Conservation (phyloP, 1,284 basidiomycete genomes). For the Cryptococcus jaspeensis region DNA sequence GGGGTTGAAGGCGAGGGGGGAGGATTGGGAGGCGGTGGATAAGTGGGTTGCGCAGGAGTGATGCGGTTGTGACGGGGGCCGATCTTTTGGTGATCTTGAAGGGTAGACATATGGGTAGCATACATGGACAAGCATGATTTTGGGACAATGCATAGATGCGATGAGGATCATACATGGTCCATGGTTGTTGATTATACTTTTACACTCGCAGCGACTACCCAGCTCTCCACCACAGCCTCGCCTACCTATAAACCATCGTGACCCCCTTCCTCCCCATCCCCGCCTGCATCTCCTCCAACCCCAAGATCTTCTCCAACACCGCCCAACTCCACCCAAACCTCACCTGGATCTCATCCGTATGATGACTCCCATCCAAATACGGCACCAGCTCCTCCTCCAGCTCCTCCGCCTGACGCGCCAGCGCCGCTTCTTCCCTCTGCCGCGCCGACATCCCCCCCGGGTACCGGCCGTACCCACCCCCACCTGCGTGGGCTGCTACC, state of each 20-base stretch:
- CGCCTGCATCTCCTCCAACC: constrained; percentile 32
- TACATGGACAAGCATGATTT: too few species aligned
- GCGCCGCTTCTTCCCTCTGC: constrained; percentile 24
- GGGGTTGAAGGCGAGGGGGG: constrained; percentile 33
- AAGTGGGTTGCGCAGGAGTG: constrained; percentile 24
- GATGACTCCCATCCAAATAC: constrained; percentile 80
- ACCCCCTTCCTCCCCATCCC: constrained; percentile 42
- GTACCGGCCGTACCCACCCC: constrained; percentile 9
- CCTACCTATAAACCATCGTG: constrained; percentile 34
- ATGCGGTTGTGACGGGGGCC: background rate
- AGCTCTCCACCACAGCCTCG: background rate
- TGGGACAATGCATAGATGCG: too few species aligned
- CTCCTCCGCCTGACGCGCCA: constrained; percentile 15
- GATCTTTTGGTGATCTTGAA: background rate
- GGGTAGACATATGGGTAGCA: background rate
- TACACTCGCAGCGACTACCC: background rate
- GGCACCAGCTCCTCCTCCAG: constrained; percentile 57
- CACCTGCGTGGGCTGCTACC: background rate
- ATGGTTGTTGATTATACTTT: background rate
- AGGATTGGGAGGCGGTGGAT: constrained; percentile 41
- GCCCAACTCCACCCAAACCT: constrained; percentile 80
- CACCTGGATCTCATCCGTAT: constrained; percentile 86
- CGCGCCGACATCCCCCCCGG: constrained; percentile 16
- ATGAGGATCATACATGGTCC: background rate
- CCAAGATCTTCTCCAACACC: constrained; percentile 72